Evolutionary conservation across 2,329 filamentous ascomycete species (phyloP).

Genomic region (Ceratocystis harringtonii): DNA sequence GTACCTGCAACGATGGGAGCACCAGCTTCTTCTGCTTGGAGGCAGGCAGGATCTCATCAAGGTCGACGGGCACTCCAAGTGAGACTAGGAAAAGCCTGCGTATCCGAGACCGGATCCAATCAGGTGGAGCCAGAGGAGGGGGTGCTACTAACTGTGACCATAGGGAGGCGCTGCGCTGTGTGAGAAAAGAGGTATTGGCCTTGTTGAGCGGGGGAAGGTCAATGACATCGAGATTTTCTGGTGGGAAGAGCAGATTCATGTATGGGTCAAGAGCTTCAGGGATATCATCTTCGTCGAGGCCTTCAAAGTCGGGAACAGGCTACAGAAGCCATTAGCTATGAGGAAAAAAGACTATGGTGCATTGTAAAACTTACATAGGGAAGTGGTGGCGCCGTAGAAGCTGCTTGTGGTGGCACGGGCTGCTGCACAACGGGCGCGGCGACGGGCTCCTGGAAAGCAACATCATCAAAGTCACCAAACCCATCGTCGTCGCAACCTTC

Average conservation of each 20-base stretch:
- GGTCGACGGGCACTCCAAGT: constrained; percentile 84
- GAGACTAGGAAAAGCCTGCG: constrained; percentile 90
- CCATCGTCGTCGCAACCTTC: constrained; percentile 41
- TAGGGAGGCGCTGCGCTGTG: constrained; percentile 71
- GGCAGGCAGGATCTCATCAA: constrained; percentile 92
- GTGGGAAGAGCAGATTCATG: constrained; percentile 50
- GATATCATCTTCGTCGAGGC: constrained; percentile 46
- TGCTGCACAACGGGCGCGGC: constrained; percentile 22
- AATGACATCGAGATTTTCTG: constrained; percentile 38
- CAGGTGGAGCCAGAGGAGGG: constrained; percentile 83
- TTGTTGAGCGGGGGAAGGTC: constrained; percentile 36
- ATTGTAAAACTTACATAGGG: constrained; percentile 29
- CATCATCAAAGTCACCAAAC: constrained; percentile 57
- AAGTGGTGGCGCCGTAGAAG: constrained; percentile 27
- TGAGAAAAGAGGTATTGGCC: constrained; percentile 58
- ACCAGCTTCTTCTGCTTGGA: constrained; percentile 97
- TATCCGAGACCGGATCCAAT: constrained; percentile 95
- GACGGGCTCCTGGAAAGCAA: constrained; percentile 44
- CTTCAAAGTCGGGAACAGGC: constrained; percentile 54
- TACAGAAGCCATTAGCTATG: constrained; percentile 22
- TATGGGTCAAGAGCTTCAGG: constrained; percentile 48
- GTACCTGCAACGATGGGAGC: constrained; percentile 71
- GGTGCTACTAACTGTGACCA: constrained; percentile 96
- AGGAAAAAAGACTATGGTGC: not conserved
- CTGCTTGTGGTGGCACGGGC: constrained; percentile 17